Evolutionary conservation across 345 rosid genomes (phyloP).

Genomic region (Eucalyptus cladocalyx): DNA sequence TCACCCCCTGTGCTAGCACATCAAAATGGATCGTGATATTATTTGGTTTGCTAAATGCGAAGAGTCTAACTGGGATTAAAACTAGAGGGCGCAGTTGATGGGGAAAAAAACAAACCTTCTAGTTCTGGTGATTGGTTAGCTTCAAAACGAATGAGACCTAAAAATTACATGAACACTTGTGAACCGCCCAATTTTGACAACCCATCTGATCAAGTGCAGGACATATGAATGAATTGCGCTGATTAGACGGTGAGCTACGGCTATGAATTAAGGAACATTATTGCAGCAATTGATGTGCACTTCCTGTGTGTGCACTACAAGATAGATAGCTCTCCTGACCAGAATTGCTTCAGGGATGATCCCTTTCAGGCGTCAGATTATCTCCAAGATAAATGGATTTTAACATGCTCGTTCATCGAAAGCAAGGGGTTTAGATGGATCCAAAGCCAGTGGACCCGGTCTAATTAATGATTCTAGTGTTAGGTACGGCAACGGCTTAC

Average conservation of each 20-base stretch:
- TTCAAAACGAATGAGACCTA: background rate
- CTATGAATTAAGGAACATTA: background rate
- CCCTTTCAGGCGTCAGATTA: background rate
- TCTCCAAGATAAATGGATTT: background rate
- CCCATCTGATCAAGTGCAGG: background rate
- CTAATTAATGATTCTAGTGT: background rate
- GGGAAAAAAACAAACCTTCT: background rate
- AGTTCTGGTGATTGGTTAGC: background rate
- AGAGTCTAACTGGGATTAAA: background rate
- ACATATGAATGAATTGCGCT: background rate
- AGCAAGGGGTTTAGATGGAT: background rate
- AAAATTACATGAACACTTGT: background rate
- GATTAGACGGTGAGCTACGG: background rate
- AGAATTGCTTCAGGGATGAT: background rate
- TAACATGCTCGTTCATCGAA: background rate
- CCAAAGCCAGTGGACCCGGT: background rate
- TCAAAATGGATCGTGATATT: background rate
- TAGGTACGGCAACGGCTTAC: background rate
- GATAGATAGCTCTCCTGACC: background rate
- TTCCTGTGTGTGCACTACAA: background rate
- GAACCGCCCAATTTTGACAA: background rate
- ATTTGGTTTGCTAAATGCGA: background rate
- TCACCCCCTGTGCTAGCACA: background rate
- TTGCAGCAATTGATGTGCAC: background rate
- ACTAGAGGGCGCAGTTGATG: background rate